Base-by-base conservation (phyloP, 2,329 filamentous ascomycete species). In the Fusarium mexicanum region DNA sequence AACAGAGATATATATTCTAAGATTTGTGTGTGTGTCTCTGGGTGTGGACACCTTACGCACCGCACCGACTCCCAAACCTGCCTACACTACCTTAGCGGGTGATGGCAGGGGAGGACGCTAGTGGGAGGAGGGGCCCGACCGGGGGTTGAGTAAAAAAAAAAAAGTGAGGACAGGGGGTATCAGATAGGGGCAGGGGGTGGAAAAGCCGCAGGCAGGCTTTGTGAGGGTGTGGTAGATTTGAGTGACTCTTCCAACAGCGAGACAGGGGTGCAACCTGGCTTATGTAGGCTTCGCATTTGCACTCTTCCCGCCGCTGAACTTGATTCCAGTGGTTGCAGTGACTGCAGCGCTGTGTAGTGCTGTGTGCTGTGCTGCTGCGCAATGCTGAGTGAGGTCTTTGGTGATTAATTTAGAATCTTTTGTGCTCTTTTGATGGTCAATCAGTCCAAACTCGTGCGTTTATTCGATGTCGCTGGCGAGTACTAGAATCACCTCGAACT, bases 1-100 rank as follows among this genome's bases (percentile, higher is more conserved):
- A 67, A 76, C 75, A 72, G 72, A 74, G 74, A 76, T 80, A 81
- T 83, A 81, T 81, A 81, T 80, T 79, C 54, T 63, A 61, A 70
- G 62, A 76, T 72, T 75, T 77, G 71, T 77, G 76, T 75, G 78
- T 67, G 72, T 51, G 43, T 60, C 60, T 61, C 44, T 71, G 29
- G 11, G 40, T 35, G 74, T 73, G 72, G 77, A 59, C 55, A 73
- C 47, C 47, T 51, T 63, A 54, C 70, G 71, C 46, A 54, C 61
- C 70, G 71, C 46, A 54, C 61, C 68, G 54, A 69, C 61, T 72
- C 63, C 76, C 76, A 77, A 79, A 71, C 67, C 62, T 68, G 61
- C 60, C 73, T 77, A 61, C 66, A 58, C 48, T 29, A 55, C 51
- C 51, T 55, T 69, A 70, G 67, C 51, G 76, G 67, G 53, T 67